These are phyloP conservation scores for Saturnispora bothae DNA, from an alignment of 805 yeast species.

Conservation along the genomic window DNA sequence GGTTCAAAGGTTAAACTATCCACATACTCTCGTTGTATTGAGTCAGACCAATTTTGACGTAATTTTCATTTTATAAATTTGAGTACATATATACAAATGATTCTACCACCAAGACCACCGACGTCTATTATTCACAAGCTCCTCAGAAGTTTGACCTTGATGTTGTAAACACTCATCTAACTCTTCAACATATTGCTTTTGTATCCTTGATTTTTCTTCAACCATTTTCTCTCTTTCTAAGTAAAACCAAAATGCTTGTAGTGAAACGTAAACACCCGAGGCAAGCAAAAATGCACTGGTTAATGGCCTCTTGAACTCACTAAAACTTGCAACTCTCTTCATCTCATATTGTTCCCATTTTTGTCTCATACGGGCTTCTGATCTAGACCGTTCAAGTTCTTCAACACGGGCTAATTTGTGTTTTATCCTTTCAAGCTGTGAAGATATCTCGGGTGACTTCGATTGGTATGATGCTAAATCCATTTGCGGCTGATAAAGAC, in stretches of 20 bases:
- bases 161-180: no score
- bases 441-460: constrained; percentile 1
- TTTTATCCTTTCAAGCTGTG: constrained; percentile 1
- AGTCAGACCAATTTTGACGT: no score
- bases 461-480: constrained; percentile 5
- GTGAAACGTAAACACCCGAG: constrained; percentile 6
- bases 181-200: not conserved
- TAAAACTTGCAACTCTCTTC: constrained; percentile 3
- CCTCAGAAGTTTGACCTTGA: no score
- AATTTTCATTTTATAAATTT: no score
- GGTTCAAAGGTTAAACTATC: no score
- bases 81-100: no score
- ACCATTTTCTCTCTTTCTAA: constrained; percentile 6
- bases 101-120: no score
- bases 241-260: constrained; percentile 5
- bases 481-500: constrained; percentile 6
- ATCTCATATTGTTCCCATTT: constrained; percentile 7
- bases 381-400: not conserved
- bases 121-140: no score
- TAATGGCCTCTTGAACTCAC: constrained; percentile 6
- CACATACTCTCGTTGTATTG: no score
- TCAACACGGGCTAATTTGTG: constrained; percentile 3
- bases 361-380: constrained; percentile 2
- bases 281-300: constrained; percentile 5
- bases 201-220: not conserved